A percentile compares a stretch with the other conserved stretches of the same genome.
These are phyloP conservation scores for Scheffersomyces segobiensis DNA, from an alignment of 1,139 yeast species.

Conservation along the genomic window DNA sequence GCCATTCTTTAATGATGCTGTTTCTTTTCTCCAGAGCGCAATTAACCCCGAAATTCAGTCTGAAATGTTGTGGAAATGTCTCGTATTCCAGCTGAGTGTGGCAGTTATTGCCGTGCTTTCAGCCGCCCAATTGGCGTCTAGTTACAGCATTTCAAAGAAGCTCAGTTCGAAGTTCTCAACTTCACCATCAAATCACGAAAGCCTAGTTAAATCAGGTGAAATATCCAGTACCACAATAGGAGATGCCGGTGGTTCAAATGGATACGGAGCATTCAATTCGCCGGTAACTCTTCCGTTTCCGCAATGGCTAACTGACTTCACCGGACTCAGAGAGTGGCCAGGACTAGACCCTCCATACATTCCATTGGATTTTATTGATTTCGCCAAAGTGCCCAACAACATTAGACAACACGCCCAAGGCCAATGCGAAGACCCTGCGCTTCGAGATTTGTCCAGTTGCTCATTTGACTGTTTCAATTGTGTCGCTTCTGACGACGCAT, in stretches of 20 bases:
- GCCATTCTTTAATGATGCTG: neutral
- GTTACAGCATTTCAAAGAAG: neutral
- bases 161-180: neutral
- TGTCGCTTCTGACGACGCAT: conserved; percentile 73
- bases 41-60: neutral
- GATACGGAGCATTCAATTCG: neutral
- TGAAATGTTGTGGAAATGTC: neutral
- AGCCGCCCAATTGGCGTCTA: neutral
- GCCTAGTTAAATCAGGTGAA: neutral
- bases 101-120: neutral
- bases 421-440: conserved; percentile 50
- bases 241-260: neutral
- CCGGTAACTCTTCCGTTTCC: conserved; percentile 58
- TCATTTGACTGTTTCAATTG: conserved; percentile 88
- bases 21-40: neutral
- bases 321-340: conserved; percentile 81
- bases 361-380: conserved; percentile 70
- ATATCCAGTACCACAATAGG: neutral
- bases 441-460: conserved; percentile 48
- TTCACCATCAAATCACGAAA: neutral
- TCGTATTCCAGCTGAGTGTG: neutral
- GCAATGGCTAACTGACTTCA: conserved; percentile 70
- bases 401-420: conserved; percentile 58
- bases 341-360: conserved; percentile 83
- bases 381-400: conserved; percentile 46